phyloP scores from a whole-genome alignment of 1,284 basidiomycete genomes.

The Apiotrichum laibachii region DNA sequence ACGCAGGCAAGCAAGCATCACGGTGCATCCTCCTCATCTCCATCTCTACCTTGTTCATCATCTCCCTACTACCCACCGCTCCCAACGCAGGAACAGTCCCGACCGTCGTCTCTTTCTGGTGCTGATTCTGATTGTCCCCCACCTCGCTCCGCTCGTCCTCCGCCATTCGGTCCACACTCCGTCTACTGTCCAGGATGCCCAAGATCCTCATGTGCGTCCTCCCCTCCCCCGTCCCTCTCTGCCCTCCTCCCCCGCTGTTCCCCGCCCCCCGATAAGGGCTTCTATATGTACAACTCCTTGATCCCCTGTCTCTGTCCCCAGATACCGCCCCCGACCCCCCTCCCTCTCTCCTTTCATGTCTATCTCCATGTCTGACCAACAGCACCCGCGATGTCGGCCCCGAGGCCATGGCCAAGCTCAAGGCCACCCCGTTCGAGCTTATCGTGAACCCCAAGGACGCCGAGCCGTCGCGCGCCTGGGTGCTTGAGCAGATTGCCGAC shows the following conservation, averaged over 20 bases:
- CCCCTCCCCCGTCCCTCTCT: neutral
- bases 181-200: constrained; percentile 16
- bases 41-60: no score
- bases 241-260: neutral
- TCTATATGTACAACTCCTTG: no score
- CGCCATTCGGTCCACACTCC: neutral
- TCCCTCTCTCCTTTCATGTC: neutral
- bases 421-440: constrained; percentile 46
- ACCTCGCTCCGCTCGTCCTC: neutral
- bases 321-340: no score
- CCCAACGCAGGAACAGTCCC: no score
- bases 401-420: constrained; percentile 66
- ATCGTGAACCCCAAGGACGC: constrained; percentile 69
- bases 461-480: constrained; percentile 68
- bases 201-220: constrained; percentile 22
- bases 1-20: no score
- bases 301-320: neutral
- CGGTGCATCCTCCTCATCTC: no score
- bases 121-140: neutral
- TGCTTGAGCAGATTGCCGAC: constrained; percentile 72
- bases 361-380: neutral
- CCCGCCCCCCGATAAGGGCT: neutral
- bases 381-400: constrained; percentile 60
- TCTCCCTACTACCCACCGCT: no score
- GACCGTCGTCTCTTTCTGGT: neutral